Base-by-base conservation (phyloP, 2,329 filamentous ascomycete species). In the Paraphoma chrysanthemicola region DNA sequence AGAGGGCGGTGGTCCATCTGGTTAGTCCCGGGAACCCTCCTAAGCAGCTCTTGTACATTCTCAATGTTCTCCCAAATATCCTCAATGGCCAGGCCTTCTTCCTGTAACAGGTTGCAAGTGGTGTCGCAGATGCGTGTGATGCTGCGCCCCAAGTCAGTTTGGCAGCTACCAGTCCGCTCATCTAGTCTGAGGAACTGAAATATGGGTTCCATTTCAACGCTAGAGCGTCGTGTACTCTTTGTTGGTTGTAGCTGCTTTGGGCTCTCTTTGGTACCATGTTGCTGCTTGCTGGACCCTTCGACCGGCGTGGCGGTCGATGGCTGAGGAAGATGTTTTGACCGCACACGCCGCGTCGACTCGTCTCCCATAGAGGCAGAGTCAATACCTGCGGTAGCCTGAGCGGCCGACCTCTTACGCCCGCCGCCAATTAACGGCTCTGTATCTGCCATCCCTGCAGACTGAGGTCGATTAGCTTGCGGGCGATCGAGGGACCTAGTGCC, bases 181-280 rank as follows among this genome's bases (percentile, higher is more conserved):
- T 60, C 57, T 1, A 49, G 30, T 29, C 70, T 51, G 8, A 67
- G 52, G n/a, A 69, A 73, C 1, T 54, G 33, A 43, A 74, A 68
- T 2, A 73, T 62, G 9, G 36, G 23, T 0, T 68, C 56, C 4
- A 75, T 44, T 23, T 51, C 46, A 36, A 45, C n/a, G 4, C 17
- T 12, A 33, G 29, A 10, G 6, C 12, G 16, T 14, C 9, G 33
- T 11, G 16, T 43, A 41, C 42, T 29, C 17, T 29, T 44, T 18
- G 41, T 4, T 3, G 14, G 11, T 30, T 2, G 17, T 38, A 48
- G 54, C 51, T 54, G 18, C 2, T 47, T 52, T 18, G 59, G 50
- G 1, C 28, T 50, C 3, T 55, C 45, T 1, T 60, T 44, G 30
- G 59, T 56, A 16, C 9, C n/a, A 3, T 44, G 47, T 12, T 42